Evolutionary conservation across 228 moss, liverwort and hornwort genomes (phyloP), one percentile per base, ranked within the genome.

Genomic region (Sphagnum fallax): DNA sequence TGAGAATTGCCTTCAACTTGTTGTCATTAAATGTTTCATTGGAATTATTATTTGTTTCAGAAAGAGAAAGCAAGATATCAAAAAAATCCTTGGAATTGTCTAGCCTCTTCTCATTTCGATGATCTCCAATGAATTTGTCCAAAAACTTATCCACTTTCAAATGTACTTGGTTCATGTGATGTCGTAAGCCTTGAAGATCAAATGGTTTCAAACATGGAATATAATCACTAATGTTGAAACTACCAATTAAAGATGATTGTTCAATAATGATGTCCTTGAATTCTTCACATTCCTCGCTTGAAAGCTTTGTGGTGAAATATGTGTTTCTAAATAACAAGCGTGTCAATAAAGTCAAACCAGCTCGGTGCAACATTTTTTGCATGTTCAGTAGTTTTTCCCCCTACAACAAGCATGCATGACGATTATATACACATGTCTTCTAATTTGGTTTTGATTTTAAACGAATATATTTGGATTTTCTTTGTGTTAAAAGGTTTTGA

Each of bases 321-420:
- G 78, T 69, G 50, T 67, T 67, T 60, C 80, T 74, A 12, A 84
- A 67, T 51, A 81, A 68, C 76, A 81, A 78, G 11, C 81, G 84
- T 4, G 78, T 65, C 9, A 65, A 11, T 8, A 65, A 12, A 50
- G 10, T 65, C 64, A 65, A 47, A 4, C 47, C 6, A 8, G 3
- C 13, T 6, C 49, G 47, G 0, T 5, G 6, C 64, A 64, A 65
- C 48, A 47, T 50, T 49, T 8, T 48, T 48, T 49, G 48, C 49
- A 65, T 65, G 12, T 65, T 49, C 48, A 65, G 8, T 7, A 12
- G 48, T 65, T 50, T 49, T 47, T 1, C 12, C 13, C 13, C 48
- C 47, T 50, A 32, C 32, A n/a, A 32, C 32, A 32, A 32, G 64
- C 64, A 65, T 55, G 55, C 9, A 32, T 32, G 32, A 55, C 55